Base-by-base conservation (phyloP, 805 yeast species). In the Nakazawaea wyomingensis region DNA sequence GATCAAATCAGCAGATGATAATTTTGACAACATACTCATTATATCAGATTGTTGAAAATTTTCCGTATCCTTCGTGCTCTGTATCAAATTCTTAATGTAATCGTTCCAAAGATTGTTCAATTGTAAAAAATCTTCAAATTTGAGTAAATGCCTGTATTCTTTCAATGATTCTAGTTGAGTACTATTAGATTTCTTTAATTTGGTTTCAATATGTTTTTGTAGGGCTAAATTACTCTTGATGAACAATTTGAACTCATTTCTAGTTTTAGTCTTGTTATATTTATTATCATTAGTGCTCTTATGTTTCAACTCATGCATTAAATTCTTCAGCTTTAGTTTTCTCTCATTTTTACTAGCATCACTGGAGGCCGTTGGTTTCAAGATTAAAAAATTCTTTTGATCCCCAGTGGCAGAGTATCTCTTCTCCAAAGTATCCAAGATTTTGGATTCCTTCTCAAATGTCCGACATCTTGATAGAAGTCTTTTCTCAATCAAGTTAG, bases 1-100 rank as follows among this genome's bases (percentile, higher is more conserved):
- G 52, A 82, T 83, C 61, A 75, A 84, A 54, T 89, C 97, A 1
- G 93, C 86, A 47, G 82, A 72, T 1, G 91, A 73, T 32, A 89
- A 62, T 50, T 82, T 79, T 5, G 76, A 65, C 17, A 84, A 59
- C 1, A 79, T 52, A 8, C 46, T 43, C 44, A 34, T 54, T 41
- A 60, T 45, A 28, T 56, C 56, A 11, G 16, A 17, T 18, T 32
- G 37, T 3, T 6, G 24, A 5, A 37, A 27, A 7, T 33, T 19
- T 18, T 24, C 21, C 6, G 13, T 48, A 54, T 4, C 45, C 10
- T 42, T 32, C 1, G 59, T 57, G 2, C 68, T 63, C 37, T 66
- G 71, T 7, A 85, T 50, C 4, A 86, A 61, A 34, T 79, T 82
- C 27, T 62, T 65, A 37, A 82, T 77, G 56, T 89, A 89, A 14